Evolutionary conservation across 2,329 filamentous ascomycete species (phyloP).

Genomic region (Incumbomyces delicatus): DNA sequence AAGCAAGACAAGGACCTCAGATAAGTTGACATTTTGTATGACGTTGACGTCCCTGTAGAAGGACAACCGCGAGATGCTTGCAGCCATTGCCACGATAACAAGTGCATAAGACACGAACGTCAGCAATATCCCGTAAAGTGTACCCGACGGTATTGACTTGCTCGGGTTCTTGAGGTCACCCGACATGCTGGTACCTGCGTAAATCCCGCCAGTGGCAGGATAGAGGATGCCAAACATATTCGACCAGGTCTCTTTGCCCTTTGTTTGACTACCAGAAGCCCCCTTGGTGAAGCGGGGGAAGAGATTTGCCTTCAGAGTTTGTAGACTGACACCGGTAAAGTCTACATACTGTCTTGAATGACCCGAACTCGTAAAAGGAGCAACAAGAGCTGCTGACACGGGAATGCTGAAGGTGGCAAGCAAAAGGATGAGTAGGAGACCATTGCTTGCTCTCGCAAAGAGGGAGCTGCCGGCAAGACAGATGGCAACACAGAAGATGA

Average conservation of each 20-base stretch:
- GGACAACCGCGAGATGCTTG: conserved; percentile 63
- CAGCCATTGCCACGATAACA: conserved; percentile 69
- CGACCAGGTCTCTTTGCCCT: conserved; percentile 61
- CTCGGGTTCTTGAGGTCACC: conserved; percentile 75
- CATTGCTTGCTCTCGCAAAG: conserved; percentile 72
- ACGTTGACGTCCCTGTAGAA: conserved; percentile 68
- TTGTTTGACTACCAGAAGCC: conserved; percentile 51
- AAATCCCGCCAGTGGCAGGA: conserved; percentile 55
- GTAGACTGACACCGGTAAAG: conserved; percentile 66
- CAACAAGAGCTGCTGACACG: conserved; percentile 58
- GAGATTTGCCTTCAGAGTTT: conserved; percentile 65
- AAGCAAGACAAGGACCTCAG: conserved; percentile 60
- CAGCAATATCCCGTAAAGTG: conserved; percentile 63
- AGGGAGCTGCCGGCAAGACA: conserved; percentile 71
- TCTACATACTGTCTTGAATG: conserved; percentile 46
- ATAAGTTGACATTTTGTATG: conserved; percentile 73
- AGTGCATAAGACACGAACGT: conserved; percentile 68
- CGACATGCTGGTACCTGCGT: conserved; percentile 77
- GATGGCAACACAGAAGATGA: conserved; percentile 62
- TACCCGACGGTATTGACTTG: conserved; percentile 76
- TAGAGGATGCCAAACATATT: conserved; percentile 81
- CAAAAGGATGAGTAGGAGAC: conserved; percentile 59
- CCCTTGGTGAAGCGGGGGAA: conserved; percentile 56
- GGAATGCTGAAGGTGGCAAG: conserved; percentile 73
- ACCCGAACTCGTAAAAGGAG: conserved; percentile 55